These are phyloP conservation scores for Lasiosphaeria miniovina DNA, from an alignment of 495 filamentous ascomycete genomes.

Conservation along the genomic window DNA sequence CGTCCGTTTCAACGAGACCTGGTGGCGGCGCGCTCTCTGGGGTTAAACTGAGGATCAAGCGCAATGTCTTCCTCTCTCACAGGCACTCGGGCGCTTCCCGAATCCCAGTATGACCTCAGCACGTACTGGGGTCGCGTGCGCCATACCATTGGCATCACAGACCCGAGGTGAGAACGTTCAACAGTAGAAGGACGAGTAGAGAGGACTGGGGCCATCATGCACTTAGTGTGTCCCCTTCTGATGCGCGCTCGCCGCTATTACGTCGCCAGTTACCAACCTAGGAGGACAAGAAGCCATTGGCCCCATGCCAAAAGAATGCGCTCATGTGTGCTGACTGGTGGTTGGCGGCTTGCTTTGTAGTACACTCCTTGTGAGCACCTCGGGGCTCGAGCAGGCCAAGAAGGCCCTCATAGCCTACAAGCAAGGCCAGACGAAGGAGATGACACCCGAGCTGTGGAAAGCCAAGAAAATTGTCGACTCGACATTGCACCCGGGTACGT, in stretches of 20 bases:
- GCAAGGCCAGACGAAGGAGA: constrained; percentile 64
- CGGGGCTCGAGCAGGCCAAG: constrained; percentile 82
- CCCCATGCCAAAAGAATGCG: too few relatives aligned
- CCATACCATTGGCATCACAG: constrained; percentile 85
- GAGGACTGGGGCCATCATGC: constrained; percentile 2
- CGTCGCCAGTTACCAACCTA: neutral
- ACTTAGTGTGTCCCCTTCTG: constrained; percentile 10
- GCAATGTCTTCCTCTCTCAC: constrained; percentile 88
- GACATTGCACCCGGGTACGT: constrained; percentile 88
- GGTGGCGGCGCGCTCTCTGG: too few relatives aligned
- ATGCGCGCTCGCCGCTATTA: constrained; percentile 8
- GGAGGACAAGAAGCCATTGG: too few relatives aligned
- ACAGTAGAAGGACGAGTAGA: neutral
- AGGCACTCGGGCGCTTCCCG: constrained; percentile 78
- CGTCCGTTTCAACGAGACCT: too few relatives aligned
- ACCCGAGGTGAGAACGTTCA: constrained; percentile 76
- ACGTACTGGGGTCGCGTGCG: constrained; percentile 95
- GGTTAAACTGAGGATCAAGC: neutral
- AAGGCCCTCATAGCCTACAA: constrained; percentile 75
- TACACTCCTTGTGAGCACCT: constrained; percentile 71
- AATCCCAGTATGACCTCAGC: constrained; percentile 84
- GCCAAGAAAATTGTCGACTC: constrained; percentile 97
- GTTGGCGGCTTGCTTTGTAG: constrained; percentile 40
- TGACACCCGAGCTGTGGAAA: constrained; percentile 89
- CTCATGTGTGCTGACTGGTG: constrained; percentile 7